Evolutionary conservation across 1,139 yeast genomes (phyloP).

Genomic region (Scheffersomyces stambukii): DNA sequence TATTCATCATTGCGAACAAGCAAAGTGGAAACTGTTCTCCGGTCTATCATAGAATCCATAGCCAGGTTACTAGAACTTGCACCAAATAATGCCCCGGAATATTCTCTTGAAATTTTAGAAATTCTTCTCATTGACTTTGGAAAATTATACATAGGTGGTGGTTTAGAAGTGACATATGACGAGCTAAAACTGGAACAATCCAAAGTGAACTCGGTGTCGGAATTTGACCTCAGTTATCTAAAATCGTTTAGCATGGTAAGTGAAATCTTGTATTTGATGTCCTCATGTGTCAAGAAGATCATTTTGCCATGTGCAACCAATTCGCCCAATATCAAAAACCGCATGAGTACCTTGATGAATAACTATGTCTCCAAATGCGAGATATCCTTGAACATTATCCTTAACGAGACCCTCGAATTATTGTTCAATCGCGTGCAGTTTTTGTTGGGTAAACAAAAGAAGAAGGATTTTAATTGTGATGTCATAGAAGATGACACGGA

Average conservation of each 20-base stretch:
- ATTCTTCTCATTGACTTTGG: conserved; percentile 69
- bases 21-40: conserved; percentile 60
- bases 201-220: too few species aligned
- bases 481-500: conserved; percentile 62
- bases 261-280: conserved; percentile 61
- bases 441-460: conserved; percentile 44
- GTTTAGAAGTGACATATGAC: conserved; percentile 66
- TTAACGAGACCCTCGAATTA: conserved; percentile 54
- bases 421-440: conserved; percentile 44
- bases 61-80: conserved; percentile 75
- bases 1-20: conserved; percentile 35
- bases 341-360: conserved; percentile 64
- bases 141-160: conserved; percentile 67
- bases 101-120: conserved; percentile 64
- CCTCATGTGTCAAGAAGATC: conserved; percentile 68
- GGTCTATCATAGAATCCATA: conserved; percentile 73
- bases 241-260: conserved; percentile 52
- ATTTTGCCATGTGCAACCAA: conserved; percentile 69
- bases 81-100: conserved; percentile 59
- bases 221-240: conserved; percentile 45
- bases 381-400: conserved; percentile 60
- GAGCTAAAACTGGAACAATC: conserved; percentile 12
- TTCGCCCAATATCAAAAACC: conserved; percentile 55
- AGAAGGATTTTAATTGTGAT: conserved; percentile 34
- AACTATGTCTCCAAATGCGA: conserved; percentile 67